Base-by-base conservation (phyloP, 768 basidiomycete genomes). In the Brasilioporus rufonigricans region DNA sequence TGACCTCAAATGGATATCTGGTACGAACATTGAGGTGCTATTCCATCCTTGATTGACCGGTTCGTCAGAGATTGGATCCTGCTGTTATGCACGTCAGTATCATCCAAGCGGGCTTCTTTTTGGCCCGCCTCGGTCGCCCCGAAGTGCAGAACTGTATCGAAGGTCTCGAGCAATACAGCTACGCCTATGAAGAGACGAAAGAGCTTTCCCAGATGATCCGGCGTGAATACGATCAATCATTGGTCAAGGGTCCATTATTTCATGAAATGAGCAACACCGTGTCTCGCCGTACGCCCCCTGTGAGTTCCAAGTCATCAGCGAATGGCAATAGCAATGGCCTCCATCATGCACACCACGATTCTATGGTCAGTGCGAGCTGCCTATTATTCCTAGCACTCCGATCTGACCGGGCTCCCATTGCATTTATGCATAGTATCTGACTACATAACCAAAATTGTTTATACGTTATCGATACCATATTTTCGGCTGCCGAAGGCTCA, bases 21-120 rank as follows among this genome's bases (percentile, higher is more conserved):
- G 87, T 89, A 66, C 55, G 78, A 63, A 5, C 50, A 59, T 29
- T 0, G 38, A 66, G n/a, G 9, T 10, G 16, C 23, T n/a, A 4
- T 18, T 49, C 59, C 29, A 8, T 44, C 39, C 43, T 27, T 44
- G 55, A 50, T 46, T 56, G 51, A 62, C 36, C 24, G 31, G 24
- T 35, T 50, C 36, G 43, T 40, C 61, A 89, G 84, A 82, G 85
- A 67, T 78, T 91, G 52, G 91, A 91, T 69, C 90, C 91, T 29
- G 91, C 93, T 4, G 89, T 93, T 39, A 90, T 97, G 81, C 89
- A 91, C 57, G 89, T 91, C 64, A 84, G 86, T 60, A 86, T 90
- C 66, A 90, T 89, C 57, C 86, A 90, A 57, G 89, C 93, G 1
- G 94, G 93, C 13, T 83, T 79, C 45, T 76, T 93, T 14, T 81